These are phyloP conservation scores for Sphenostylis stenocarpa DNA, from an alignment of 306 rosid genomes.

Conservation along the genomic window DNA sequence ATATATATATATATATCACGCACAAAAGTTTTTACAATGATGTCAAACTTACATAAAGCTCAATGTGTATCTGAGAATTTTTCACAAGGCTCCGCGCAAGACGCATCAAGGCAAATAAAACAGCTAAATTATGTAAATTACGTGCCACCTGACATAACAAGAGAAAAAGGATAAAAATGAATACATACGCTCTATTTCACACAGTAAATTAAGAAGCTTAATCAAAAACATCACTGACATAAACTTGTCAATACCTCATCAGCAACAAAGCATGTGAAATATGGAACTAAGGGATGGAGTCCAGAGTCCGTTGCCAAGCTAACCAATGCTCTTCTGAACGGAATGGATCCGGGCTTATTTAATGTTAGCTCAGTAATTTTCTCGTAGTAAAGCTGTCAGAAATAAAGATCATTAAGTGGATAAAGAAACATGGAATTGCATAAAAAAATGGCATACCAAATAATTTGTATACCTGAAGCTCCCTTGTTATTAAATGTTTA, in stretches of 20 bases:
- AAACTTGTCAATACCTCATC: slow-evolving; percentile 65
- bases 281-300: slow-evolving; percentile 87
- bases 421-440: slow-evolving; percentile 15
- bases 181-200: slow-evolving; percentile 19
- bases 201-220: not conserved
- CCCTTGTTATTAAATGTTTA: slow-evolving; percentile 74
- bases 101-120: slow-evolving; percentile 77
- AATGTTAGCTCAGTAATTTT: slow-evolving; percentile 65
- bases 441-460: not conserved
- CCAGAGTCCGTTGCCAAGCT: slow-evolving; percentile 86
- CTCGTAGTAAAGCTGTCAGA: slow-evolving; percentile 74
- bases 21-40: slow-evolving; percentile 27
- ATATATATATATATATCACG: not conserved
- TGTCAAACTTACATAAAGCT: slow-evolving; percentile 77
- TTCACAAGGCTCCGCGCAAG: slow-evolving; percentile 74
- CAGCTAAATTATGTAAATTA: slow-evolving; percentile 51
- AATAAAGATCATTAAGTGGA: slow-evolving; percentile 22
- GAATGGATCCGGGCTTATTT: slow-evolving; percentile 61
- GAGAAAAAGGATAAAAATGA: slow-evolving; percentile 24
- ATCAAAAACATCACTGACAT: slow-evolving; percentile 6
- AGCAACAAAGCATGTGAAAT: slow-evolving; percentile 70
- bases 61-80: slow-evolving; percentile 79
- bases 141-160: slow-evolving; percentile 61
- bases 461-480: slow-evolving; percentile 66
- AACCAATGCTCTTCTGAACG: slow-evolving; percentile 66